Evolutionary conservation across 352 stramenopile species (phyloP).

Genomic region (Globisporangium rhizosaccharum): DNA sequence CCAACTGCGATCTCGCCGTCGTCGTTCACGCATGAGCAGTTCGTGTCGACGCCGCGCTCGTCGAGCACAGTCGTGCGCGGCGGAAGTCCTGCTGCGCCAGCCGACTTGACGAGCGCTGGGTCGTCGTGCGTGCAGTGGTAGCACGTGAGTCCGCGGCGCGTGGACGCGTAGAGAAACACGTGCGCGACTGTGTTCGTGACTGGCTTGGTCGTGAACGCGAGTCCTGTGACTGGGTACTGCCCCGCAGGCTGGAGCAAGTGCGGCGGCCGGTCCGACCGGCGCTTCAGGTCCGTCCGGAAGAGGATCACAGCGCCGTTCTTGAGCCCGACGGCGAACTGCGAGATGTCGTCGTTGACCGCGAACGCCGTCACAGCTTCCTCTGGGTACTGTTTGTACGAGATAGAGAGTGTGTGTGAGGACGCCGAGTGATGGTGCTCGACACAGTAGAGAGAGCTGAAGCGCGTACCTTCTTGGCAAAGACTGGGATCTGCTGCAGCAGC

Average conservation of each 20-base stretch:
- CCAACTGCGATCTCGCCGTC: constrained; percentile 80
- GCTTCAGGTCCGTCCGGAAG: constrained; percentile 77
- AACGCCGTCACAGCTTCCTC: constrained; percentile 86
- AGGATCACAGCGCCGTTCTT: constrained; percentile 84
- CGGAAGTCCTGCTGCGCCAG: constrained; percentile 46
- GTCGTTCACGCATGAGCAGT: constrained; percentile 81
- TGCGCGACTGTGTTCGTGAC: constrained; percentile 54
- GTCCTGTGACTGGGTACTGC: constrained; percentile 70
- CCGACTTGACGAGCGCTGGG: constrained; percentile 65
- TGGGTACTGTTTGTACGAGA: constrained; percentile 36
- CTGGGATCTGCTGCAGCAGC: constrained; percentile 76
- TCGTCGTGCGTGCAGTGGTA: constrained; percentile 86
- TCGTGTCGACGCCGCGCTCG: constrained; percentile 74
- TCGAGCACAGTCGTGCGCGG: constrained; percentile 74
- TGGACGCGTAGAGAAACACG: constrained; percentile 79
- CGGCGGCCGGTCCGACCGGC: constrained; percentile 57
- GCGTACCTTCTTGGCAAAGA: constrained; percentile 78
- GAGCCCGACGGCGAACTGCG: constrained; percentile 72
- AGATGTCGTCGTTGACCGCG: constrained; percentile 77
- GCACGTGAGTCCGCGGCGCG: constrained; percentile 68
- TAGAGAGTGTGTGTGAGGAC: neutral
- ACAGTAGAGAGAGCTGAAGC: neutral
- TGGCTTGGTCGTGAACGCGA: constrained; percentile 79
- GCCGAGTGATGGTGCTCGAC: no score
- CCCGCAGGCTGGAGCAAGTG: constrained; percentile 73